phyloP scores from a whole-genome alignment of 306 rosid genomes.

The Heteromeles arbutifolia region DNA sequence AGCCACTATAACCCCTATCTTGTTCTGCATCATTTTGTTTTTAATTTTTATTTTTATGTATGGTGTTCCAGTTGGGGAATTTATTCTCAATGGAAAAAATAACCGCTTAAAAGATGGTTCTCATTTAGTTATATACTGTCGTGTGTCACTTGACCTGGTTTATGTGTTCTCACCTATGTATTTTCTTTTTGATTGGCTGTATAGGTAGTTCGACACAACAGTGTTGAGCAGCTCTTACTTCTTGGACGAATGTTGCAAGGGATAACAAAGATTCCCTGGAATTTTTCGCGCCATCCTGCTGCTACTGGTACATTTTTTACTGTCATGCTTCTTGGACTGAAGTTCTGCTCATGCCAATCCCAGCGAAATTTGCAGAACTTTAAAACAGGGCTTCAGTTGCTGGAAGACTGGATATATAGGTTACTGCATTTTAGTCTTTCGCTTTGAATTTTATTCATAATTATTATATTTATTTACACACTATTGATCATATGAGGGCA shows the following conservation, averaged over 20 bases:
- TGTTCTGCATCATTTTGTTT: not conserved
- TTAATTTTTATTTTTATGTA: not conserved
- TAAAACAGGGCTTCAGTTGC: constrained; percentile 79
- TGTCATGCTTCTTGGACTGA: constrained; percentile 92
- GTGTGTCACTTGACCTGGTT: not conserved
- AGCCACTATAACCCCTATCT: not conserved
- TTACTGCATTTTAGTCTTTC: constrained; percentile 22
- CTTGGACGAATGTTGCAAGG: constrained; percentile 95
- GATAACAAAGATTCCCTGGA: constrained; percentile 82
- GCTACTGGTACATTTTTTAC: constrained; percentile 95
- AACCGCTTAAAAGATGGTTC: not conserved
- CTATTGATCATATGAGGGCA: not conserved
- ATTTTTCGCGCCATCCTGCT: constrained; percentile 90
- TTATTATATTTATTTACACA: constrained; percentile 11
- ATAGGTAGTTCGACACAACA: constrained; percentile 87
- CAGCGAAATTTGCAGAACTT: constrained; percentile 83
- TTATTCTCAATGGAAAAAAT: not conserved
- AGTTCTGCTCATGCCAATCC: constrained; percentile 89
- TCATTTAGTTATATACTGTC: not conserved
- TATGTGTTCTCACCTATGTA: not conserved
- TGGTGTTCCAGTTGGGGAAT: not conserved
- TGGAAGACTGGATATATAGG: constrained; percentile 92
- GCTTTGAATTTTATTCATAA: constrained; percentile 10
- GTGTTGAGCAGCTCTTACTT: constrained; percentile 97
- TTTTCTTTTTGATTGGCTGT: constrained; percentile 19